A percentile compares a stretch with the other conserved stretches of the same genome.
Evolutionary conservation across 1,284 basidiomycete genomes (phyloP).

Genomic region (Dichomitus squalens): DNA sequence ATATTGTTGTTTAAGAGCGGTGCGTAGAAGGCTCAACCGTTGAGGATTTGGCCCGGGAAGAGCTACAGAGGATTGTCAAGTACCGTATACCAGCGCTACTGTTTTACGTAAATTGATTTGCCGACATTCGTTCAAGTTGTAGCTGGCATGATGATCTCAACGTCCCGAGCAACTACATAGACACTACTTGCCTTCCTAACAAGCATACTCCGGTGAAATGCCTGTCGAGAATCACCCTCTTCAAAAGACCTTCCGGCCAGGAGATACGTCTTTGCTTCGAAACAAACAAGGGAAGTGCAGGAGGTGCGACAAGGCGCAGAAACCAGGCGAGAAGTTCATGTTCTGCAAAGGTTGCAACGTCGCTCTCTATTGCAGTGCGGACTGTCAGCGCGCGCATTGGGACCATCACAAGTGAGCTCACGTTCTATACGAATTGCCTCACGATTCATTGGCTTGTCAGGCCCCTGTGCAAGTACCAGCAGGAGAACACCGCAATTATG

Average conservation of each 20-base stretch:
- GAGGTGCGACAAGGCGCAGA: conserved; percentile 4
- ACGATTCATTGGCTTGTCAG: background rate
- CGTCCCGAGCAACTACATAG: background rate
- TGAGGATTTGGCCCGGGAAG: too few species aligned
- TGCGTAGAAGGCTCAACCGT: too few species aligned
- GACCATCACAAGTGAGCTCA: background rate
- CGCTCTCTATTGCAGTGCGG: conserved; percentile 6
- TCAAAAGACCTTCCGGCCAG: background rate
- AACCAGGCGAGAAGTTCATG: background rate
- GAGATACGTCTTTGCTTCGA: conserved; percentile 1
- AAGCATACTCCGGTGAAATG: background rate
- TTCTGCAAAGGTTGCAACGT: conserved; percentile 8
- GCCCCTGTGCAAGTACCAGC: conserved; percentile 1
- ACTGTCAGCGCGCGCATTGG: conserved; percentile 9
- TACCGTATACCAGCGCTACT: too few species aligned
- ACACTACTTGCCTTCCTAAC: background rate
- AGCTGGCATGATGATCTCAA: too few species aligned
- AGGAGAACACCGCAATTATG: background rate
- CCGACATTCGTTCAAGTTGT: too few species aligned
- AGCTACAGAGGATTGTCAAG: too few species aligned
- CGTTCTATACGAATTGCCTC: background rate
- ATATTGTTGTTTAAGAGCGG: too few species aligned
- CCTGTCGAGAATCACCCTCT: conserved; percentile 4
- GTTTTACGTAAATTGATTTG: too few species aligned
- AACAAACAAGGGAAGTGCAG: conserved; percentile 7